Conservation (phyloP, 2,329 filamentous ascomycete species). For the Colletotrichum caudatum region DNA sequence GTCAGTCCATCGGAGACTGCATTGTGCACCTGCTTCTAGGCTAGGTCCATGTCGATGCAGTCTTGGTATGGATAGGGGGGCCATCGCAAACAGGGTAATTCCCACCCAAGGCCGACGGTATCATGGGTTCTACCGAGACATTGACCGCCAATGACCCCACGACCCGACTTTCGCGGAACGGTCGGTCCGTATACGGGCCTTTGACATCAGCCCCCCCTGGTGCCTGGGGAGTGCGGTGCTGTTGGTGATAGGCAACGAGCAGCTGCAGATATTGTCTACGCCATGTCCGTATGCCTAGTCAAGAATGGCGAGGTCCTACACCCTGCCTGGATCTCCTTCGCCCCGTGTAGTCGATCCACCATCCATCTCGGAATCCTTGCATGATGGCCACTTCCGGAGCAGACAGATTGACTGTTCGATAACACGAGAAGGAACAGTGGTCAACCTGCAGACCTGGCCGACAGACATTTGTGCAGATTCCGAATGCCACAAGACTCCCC, state of each 20-base stretch:
- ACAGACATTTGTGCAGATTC: not conserved
- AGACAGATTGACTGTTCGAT: not conserved
- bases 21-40: slow-evolving; percentile 14
- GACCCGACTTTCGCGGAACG: slow-evolving; percentile 17
- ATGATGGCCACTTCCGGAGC: slow-evolving; percentile 1
- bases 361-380: slow-evolving; percentile 19
- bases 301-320: slow-evolving; percentile 8
- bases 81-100: slow-evolving; percentile 9
- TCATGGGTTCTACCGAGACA: slow-evolving; percentile 1
- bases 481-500: not conserved
- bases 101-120: not conserved
- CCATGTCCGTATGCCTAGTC: slow-evolving; percentile 14
- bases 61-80: slow-evolving; percentile 24
- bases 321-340: slow-evolving; percentile 2
- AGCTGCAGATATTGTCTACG: slow-evolving; percentile 41
- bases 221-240: slow-evolving; percentile 5
- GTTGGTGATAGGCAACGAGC: slow-evolving; percentile 39
- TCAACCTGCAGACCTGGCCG: not conserved
- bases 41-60: slow-evolving; percentile 12
- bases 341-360: not conserved
- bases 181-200: slow-evolving; percentile 35
- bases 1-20: slow-evolving; percentile 5
- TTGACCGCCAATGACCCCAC: slow-evolving; percentile 3
- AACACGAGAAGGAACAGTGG: slow-evolving; percentile 5
- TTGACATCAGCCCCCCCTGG: slow-evolving; percentile 8